Evolutionary conservation across 805 yeast genomes (phyloP).

Genomic region (Myxozyma geophila): DNA sequence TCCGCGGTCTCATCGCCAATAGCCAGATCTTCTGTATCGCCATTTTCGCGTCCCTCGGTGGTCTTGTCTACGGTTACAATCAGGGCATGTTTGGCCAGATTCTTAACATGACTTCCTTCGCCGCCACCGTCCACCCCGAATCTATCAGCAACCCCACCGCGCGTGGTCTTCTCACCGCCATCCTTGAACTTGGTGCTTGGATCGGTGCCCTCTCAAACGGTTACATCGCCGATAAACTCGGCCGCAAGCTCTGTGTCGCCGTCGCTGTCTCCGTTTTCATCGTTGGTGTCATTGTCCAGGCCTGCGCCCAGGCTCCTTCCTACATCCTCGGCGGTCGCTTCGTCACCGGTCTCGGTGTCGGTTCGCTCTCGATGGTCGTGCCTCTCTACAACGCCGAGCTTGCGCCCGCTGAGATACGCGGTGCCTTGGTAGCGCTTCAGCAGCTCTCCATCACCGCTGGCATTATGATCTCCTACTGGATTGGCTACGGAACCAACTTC

Average conservation of each 20-base stretch:
- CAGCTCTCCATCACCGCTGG: slow-evolving; percentile 44
- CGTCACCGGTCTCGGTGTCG: slow-evolving; percentile 58
- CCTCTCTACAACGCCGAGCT: slow-evolving; percentile 47
- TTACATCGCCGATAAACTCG: slow-evolving; percentile 28
- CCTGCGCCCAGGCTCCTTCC: slow-evolving; percentile 16
- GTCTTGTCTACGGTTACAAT: slow-evolving; percentile 40
- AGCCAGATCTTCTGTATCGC: slow-evolving; percentile 37
- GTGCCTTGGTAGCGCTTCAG: slow-evolving; percentile 38
- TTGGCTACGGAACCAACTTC: slow-evolving; percentile 44
- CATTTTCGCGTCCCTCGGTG: slow-evolving; percentile 42
- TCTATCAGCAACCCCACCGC: slow-evolving; percentile 29
- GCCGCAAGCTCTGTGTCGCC: slow-evolving; percentile 31
- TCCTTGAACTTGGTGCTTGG: slow-evolving; percentile 35
- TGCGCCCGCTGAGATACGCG: slow-evolving; percentile 40
- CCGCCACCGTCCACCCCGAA: slow-evolving; percentile 25
- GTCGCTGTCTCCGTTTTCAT: slow-evolving; percentile 48
- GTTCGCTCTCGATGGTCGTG: slow-evolving; percentile 54
- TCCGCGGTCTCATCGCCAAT: slow-evolving; percentile 36
- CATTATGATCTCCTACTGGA: slow-evolving; percentile 44
- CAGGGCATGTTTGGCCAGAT: slow-evolving; percentile 41
- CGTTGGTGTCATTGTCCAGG: slow-evolving; percentile 42
- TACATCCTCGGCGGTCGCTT: slow-evolving; percentile 55
- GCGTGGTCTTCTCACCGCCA: slow-evolving; percentile 34
- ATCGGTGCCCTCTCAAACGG: slow-evolving; percentile 33
- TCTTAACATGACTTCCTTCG: slow-evolving; percentile 37